A percentile compares a stretch with the other conserved stretches of the same genome.
Conservation (phyloP, 2,329 filamentous ascomycete genomes). For the Colletotrichum higginsianum region DNA sequence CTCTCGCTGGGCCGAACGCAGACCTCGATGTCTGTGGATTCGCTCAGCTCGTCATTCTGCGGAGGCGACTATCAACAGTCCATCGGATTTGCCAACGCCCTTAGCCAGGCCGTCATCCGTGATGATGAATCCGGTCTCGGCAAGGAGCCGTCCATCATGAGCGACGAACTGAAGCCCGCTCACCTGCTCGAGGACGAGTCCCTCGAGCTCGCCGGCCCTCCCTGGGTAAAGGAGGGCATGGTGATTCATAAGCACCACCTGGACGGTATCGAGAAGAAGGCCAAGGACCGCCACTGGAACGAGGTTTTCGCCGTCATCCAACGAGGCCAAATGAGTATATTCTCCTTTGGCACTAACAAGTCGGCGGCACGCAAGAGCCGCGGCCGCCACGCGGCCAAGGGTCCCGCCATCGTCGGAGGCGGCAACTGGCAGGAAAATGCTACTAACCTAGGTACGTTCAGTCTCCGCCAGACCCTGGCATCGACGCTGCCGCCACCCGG, state of each 20-base stretch:
- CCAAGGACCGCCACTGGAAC: conserved; percentile 94
- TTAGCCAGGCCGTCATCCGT: conserved; percentile 96
- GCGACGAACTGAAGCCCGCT: conserved; percentile 72
- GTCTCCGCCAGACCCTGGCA: conserved; percentile 91
- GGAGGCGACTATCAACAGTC: conserved; percentile 92
- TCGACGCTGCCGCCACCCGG: conserved; percentile 91
- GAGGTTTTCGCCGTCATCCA: conserved; percentile 97
- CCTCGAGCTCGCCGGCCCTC: conserved; percentile 91
- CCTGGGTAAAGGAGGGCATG: conserved; percentile 98
- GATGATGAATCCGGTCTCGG: conserved; percentile 78
- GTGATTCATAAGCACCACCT: conserved; percentile 97
- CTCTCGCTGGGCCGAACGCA: conserved; percentile 93
- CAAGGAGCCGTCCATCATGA: conserved; percentile 65
- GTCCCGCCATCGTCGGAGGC: conserved; percentile 82
- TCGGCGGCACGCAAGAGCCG: conserved; percentile 78
- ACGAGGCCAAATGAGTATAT: conserved; percentile 93
- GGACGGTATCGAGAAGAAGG: conserved; percentile 89
- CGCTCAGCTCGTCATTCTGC: conserved; percentile 82
- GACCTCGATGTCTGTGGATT: conserved; percentile 93
- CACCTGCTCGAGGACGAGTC: conserved; percentile 92
- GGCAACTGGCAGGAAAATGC: conserved; percentile 99
- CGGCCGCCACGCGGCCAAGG: conserved; percentile 65
- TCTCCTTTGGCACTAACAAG: conserved; percentile 91
- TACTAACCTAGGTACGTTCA: conserved; percentile 88
- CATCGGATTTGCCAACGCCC: conserved; percentile 96